Conservation (phyloP, 202 grass and related monocot species). For the Cymbopogon flexuosus region DNA sequence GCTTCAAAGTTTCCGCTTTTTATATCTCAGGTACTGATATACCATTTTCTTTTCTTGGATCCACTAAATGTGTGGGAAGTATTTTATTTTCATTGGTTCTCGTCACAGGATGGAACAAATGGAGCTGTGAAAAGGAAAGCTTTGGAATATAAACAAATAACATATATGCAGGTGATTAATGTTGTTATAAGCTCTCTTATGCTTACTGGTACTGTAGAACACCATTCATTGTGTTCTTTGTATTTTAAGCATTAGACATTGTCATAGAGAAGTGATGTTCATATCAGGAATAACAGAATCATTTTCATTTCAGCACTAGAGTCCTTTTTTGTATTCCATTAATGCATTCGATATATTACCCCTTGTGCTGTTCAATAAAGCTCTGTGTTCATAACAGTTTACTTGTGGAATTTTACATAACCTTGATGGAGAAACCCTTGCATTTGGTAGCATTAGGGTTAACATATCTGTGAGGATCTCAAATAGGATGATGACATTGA, state of each 20-base stretch:
- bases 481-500: constrained; percentile 4
- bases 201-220: constrained; percentile 12
- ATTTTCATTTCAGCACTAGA: not conserved
- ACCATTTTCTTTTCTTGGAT: constrained; percentile 22
- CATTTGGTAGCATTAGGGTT: not conserved
- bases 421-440: not conserved
- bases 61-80: constrained; percentile 18
- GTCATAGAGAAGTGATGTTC: not conserved
- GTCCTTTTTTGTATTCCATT: not conserved
- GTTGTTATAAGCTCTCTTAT: not conserved
- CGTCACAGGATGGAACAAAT: constrained; percentile 90
- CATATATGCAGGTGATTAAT: constrained; percentile 73
- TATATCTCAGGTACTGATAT: constrained; percentile 71
- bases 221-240: constrained; percentile 17
- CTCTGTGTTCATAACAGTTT: not conserved
- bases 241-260: not conserved
- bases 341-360: not conserved
- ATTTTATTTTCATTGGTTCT: constrained; percentile 21
- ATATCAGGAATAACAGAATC: not conserved
- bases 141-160: constrained; percentile 71
- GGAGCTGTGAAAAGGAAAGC: constrained; percentile 85
- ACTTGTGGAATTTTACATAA: not conserved
- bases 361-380: not conserved
- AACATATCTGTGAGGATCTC: not conserved
- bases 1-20: constrained; percentile 92